phyloP scores from a whole-genome alignment of 2,329 filamentous ascomycete species.

The Eutypella sp. region DNA sequence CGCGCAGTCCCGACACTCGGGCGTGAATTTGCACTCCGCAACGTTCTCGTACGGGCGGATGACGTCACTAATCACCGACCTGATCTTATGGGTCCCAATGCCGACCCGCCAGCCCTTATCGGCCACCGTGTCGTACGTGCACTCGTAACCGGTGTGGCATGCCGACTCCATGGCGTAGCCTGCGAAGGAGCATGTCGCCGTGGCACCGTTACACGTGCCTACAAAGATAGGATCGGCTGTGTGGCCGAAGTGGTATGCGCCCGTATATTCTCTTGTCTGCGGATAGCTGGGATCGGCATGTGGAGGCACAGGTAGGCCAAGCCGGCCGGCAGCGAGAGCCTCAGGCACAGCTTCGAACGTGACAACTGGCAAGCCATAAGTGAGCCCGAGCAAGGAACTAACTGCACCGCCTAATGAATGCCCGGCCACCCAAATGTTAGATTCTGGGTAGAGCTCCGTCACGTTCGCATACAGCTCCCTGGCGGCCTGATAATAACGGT shows the following conservation, averaged over 20 bases:
- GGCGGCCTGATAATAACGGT: conserved; percentile 85
- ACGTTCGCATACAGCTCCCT: conserved; percentile 90
- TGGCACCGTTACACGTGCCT: conserved; percentile 86
- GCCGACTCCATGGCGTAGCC: conserved; percentile 90
- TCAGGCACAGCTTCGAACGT: conserved; percentile 94
- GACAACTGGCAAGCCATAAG: conserved; percentile 84
- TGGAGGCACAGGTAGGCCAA: conserved; percentile 82
- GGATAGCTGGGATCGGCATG: conserved; percentile 66
- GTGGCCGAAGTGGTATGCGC: conserved; percentile 86
- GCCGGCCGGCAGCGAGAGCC: conserved; percentile 74
- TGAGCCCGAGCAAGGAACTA: conserved; percentile 81
- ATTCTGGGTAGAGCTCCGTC: conserved; percentile 77
- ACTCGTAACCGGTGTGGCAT: conserved; percentile 87
- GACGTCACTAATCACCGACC: conserved; percentile 81
- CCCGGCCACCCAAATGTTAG: conserved; percentile 84
- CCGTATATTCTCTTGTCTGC: conserved; percentile 68
- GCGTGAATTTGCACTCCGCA: conserved; percentile 68
- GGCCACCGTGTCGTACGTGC: conserved; percentile 85
- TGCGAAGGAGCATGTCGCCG: conserved; percentile 81
- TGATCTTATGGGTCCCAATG: conserved; percentile 86
- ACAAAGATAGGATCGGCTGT: conserved; percentile 94
- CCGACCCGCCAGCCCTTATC: conserved; percentile 91
- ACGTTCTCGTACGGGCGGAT: conserved; percentile 77
- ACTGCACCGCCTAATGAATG: conserved; percentile 91
- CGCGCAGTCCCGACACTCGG: conserved; percentile 82